These are phyloP conservation scores for Trichoderma erinaceum DNA, from an alignment of 495 filamentous ascomycete species.

Conservation along the genomic window DNA sequence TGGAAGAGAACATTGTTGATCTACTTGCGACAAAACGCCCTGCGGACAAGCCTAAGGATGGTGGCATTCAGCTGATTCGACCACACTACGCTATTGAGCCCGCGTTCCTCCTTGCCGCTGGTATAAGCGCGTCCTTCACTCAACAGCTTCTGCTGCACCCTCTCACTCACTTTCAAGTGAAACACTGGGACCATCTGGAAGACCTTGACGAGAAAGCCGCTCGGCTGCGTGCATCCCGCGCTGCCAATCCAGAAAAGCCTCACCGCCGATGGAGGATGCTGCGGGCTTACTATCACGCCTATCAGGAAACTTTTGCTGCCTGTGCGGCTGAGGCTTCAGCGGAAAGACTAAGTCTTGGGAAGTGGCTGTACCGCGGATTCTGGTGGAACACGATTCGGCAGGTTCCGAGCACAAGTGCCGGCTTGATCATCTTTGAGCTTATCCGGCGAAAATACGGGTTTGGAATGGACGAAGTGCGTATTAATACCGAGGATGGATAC, in stretches of 20 bases:
- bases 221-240: slow-evolving; percentile 31
- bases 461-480: slow-evolving; percentile 54
- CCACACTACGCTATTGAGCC: slow-evolving; percentile 86
- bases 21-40: slow-evolving; percentile 37
- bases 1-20: slow-evolving; percentile 38
- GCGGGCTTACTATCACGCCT: slow-evolving; percentile 64
- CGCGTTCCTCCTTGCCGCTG: slow-evolving; percentile 69
- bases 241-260: slow-evolving; percentile 24
- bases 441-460: slow-evolving; percentile 73
- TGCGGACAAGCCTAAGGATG: slow-evolving; percentile 17
- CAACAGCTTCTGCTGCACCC: slow-evolving; percentile 81
- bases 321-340: slow-evolving; percentile 57
- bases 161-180: slow-evolving; percentile 62
- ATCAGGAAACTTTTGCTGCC: slow-evolving; percentile 66
- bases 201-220: slow-evolving; percentile 59
- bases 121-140: slow-evolving; percentile 64
- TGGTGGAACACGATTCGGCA: slow-evolving; percentile 67
- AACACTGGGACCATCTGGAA: slow-evolving; percentile 75
- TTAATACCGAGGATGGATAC: slow-evolving; percentile 54
- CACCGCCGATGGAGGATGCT: slow-evolving; percentile 47
- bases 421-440: slow-evolving; percentile 83
- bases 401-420: slow-evolving; percentile 83
- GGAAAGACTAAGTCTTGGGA: slow-evolving; percentile 54
- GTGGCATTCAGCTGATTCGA: slow-evolving; percentile 48
- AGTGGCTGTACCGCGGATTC: slow-evolving; percentile 75